phyloP scores from a whole-genome alignment of 345 rosid genomes.

The Eucalyptus erythrocorys region DNA sequence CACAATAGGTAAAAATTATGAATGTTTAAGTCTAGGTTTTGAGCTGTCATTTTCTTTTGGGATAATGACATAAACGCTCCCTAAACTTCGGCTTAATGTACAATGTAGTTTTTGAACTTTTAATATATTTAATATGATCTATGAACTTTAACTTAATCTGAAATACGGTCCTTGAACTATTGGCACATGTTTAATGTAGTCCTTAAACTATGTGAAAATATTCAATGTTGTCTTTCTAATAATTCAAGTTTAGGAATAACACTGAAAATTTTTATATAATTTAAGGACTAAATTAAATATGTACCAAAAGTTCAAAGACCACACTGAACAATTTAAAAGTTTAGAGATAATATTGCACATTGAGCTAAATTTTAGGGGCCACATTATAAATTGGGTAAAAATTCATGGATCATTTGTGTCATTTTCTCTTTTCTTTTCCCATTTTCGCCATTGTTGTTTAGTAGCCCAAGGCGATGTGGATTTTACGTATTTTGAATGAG shows the following conservation, averaged over 20 bases:
- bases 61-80: background rate
- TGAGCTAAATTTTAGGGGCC: rapidly evolving
- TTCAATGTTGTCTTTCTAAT: background rate
- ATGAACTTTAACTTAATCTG: no score
- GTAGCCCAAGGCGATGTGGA: background rate
- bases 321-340: no score
- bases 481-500: background rate
- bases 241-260: background rate
- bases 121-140: no score
- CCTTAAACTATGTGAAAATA: no score
- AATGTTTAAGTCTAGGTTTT: background rate
- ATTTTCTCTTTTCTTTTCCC: background rate
- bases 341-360: rapidly evolving
- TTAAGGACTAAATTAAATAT: rapidly evolving
- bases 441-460: background rate
- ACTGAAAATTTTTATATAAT: no score
- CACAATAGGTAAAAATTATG: background rate
- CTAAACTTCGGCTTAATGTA: rapidly evolving
- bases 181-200: background rate
- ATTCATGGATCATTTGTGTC: background rate
- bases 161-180: no score
- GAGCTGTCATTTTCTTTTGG: background rate
- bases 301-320: rapidly evolving
- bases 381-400: rapidly evolving
- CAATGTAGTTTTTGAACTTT: no score